A percentile compares a stretch with the other conserved stretches of the same genome.
phyloP scores from a whole-genome alignment of 1,284 basidiomycete species.

The Ustilago lituana region DNA sequence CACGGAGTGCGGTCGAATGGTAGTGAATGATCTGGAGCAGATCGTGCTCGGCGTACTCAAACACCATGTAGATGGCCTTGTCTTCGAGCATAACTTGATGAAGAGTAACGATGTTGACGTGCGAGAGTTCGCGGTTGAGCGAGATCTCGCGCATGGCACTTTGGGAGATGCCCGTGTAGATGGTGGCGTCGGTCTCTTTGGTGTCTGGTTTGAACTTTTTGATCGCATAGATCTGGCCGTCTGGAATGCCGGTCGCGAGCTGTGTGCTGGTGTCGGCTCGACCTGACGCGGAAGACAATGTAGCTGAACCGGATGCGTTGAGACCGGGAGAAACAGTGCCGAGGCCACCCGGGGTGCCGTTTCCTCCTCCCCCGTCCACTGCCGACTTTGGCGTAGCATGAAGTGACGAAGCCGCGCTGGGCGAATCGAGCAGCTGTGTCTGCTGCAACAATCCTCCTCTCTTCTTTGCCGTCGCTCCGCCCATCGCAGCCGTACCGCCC shows the following conservation, averaged over 20 bases:
- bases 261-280: conserved; percentile 2
- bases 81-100: conserved; percentile 96
- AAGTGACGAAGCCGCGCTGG: conserved; percentile 20
- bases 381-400: conserved; percentile 31
- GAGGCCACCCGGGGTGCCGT: conserved; percentile 10
- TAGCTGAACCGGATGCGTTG: conserved; percentile 3
- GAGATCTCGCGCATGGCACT: conserved; percentile 96
- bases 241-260: conserved; percentile 1
- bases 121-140: conserved; percentile 92
- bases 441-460: conserved; percentile 23
- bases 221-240: conserved; percentile 77
- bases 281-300: not conserved
- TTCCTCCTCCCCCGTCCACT: not conserved
- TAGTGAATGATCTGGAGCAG: conserved; percentile 91
- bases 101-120: conserved; percentile 90
- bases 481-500: not conserved
- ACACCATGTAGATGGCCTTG: conserved; percentile 88
- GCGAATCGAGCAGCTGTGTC: conserved; percentile 25
- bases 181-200: conserved; percentile 72
- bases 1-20: conserved; percentile 86
- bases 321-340: conserved; percentile 24
- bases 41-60: conserved; percentile 98
- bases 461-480: conserved; percentile 14
- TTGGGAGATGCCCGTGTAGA: conserved; percentile 97
- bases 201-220: conserved; percentile 99